These are phyloP conservation scores for Tricholomella constricta DNA, from an alignment of 768 basidiomycete species.

Conservation along the genomic window DNA sequence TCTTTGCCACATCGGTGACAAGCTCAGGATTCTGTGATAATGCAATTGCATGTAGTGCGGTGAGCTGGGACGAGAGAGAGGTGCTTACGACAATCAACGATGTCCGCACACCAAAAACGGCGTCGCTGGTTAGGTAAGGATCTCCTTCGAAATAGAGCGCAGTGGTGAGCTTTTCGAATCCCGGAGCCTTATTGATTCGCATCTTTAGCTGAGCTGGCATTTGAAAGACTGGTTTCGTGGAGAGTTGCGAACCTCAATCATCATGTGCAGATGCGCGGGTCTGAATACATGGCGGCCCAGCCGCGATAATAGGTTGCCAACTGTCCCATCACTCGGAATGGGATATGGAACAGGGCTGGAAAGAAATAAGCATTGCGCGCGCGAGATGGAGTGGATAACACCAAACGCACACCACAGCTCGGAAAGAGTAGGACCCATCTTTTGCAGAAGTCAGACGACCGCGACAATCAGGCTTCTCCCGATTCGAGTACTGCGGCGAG, in stretches of 20 bases:
- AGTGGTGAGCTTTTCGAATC: slow-evolving; percentile 72
- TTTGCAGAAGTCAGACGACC: slow-evolving; percentile 60
- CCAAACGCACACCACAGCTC: slow-evolving; percentile 60
- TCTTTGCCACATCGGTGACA: slow-evolving; percentile 54
- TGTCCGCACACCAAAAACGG: slow-evolving; percentile 81
- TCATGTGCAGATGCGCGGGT: slow-evolving; percentile 80
- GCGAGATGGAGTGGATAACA: background rate
- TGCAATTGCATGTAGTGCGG: background rate
- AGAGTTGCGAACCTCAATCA: slow-evolving; percentile 51
- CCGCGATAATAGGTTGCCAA: slow-evolving; percentile 56
- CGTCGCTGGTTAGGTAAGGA: slow-evolving; percentile 64
- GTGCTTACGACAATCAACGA: slow-evolving; percentile 71
- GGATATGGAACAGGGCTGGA: slow-evolving; percentile 61
- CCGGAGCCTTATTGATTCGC: slow-evolving; percentile 53
- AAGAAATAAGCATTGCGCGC: background rate
- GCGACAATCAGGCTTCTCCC: slow-evolving; percentile 68
- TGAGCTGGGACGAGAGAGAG: background rate
- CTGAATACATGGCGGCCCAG: slow-evolving; percentile 74
- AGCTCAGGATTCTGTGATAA: slow-evolving; percentile 48
- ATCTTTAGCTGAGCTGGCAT: background rate
- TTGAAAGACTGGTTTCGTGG: background rate
- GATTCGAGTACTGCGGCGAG: slow-evolving; percentile 50
- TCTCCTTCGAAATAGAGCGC: slow-evolving; percentile 77
- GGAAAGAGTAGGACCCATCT: slow-evolving; percentile 69
- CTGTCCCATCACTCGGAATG: slow-evolving; percentile 80